Conservation (phyloP, 257 asterid genomes). For the Eustoma russellianum region DNA sequence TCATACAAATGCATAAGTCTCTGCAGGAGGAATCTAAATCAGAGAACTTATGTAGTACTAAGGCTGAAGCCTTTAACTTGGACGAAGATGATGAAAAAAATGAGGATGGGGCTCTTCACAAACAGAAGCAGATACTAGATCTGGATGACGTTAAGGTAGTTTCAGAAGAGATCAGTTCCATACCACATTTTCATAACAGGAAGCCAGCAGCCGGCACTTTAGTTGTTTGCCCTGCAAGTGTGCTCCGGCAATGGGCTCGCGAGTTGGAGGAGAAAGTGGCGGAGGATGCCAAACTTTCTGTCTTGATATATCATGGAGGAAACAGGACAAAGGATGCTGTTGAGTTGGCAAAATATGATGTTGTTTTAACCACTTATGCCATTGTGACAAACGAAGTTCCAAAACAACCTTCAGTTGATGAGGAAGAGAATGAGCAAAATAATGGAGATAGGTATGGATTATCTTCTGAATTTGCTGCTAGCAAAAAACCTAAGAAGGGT, state of each 20-base stretch:
- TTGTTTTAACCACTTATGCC: constrained; percentile 85
- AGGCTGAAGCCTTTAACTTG: constrained; percentile 70
- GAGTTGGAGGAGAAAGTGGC: constrained; percentile 86
- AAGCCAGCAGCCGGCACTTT: constrained; percentile 90
- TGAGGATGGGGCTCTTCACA: constrained; percentile 30
- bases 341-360: constrained; percentile 70
- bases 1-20: constrained; percentile 59
- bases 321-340: constrained; percentile 65
- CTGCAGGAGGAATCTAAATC: constrained; percentile 45
- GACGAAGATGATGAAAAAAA: constrained; percentile 54
- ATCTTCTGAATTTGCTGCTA: constrained; percentile 58
- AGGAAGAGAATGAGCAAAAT: constrained; percentile 64
- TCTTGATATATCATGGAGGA: constrained; percentile 82
- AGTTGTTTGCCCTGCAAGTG: constrained; percentile 98
- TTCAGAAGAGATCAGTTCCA: constrained; percentile 41
- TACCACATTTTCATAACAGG: constrained; percentile 41
- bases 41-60: constrained; percentile 25
- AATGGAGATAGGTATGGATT: constrained; percentile 60
- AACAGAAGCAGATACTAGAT: constrained; percentile 24
- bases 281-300: constrained; percentile 37
- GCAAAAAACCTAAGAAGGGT: constrained; percentile 52
- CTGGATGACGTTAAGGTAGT: constrained; percentile 43
- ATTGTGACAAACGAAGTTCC: constrained; percentile 94
- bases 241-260: constrained; percentile 90
- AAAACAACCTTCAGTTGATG: constrained; percentile 79